phyloP scores from a whole-genome alignment of 768 basidiomycete genomes.

The Boletus tomentosulus region DNA sequence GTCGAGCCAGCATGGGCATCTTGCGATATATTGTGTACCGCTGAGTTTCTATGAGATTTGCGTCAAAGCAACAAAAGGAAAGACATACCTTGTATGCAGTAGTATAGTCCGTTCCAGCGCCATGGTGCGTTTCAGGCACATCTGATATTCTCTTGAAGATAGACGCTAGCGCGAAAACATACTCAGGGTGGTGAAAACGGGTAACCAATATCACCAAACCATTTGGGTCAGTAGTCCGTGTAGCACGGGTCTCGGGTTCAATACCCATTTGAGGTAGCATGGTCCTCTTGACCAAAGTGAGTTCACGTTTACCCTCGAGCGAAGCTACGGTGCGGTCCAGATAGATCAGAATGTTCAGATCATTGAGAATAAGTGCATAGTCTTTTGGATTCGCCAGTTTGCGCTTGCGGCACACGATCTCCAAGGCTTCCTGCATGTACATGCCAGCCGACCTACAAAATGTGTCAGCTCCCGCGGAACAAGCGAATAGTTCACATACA shows the following conservation, averaged over 20 bases:
- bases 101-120: slow-evolving; percentile 70
- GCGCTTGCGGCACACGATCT: slow-evolving; percentile 71
- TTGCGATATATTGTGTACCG: slow-evolving; percentile 92
- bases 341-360: slow-evolving; percentile 72
- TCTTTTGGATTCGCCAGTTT: slow-evolving; percentile 67
- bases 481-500: slow-evolving; percentile 49
- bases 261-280: slow-evolving; percentile 72
- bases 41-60: slow-evolving; percentile 35
- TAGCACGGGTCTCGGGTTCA: slow-evolving; percentile 60
- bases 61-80: background rate
- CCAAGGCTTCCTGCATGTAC: slow-evolving; percentile 96
- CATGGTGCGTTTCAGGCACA: slow-evolving; percentile 47
- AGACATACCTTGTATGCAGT: slow-evolving; percentile 76
- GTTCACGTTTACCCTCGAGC: slow-evolving; percentile 80
- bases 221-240: slow-evolving; percentile 85
- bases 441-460: slow-evolving; percentile 71
- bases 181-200: background rate
- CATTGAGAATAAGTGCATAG: slow-evolving; percentile 70
- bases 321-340: slow-evolving; percentile 96
- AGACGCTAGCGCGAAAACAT: slow-evolving; percentile 52
- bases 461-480: background rate
- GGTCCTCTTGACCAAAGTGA: slow-evolving; percentile 74
- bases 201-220: slow-evolving; percentile 44
- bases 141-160: slow-evolving; percentile 91
- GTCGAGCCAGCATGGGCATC: slow-evolving; percentile 89